Conservation (phyloP, 331 rosid genomes). For the Acacia pycnantha region DNA sequence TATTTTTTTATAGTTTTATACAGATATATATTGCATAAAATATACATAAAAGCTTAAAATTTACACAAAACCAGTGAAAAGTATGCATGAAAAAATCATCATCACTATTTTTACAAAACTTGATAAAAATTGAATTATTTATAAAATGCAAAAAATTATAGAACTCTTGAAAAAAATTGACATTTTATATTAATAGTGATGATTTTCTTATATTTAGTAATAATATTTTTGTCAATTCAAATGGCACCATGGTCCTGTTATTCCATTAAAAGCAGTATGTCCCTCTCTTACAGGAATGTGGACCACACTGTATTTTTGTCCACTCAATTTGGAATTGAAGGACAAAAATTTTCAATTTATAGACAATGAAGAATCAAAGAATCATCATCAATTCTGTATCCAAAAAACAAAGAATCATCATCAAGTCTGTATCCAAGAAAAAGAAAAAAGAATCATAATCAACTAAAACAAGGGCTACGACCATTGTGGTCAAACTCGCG, state of each 20-base stretch:
- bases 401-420: background rate
- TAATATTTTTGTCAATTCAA: background rate
- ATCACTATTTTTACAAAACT: background rate
- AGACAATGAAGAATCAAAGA: background rate
- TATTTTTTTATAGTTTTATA: too few species aligned
- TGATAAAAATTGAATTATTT: background rate
- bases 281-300: conserved; percentile 19
- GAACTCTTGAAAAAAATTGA: background rate
- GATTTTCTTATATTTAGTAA: background rate
- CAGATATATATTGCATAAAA: background rate
- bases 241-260: conserved; percentile 36
- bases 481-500: too few species aligned
- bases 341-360: background rate
- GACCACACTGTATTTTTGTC: conserved; percentile 27
- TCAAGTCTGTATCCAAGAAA: background rate
- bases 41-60: background rate
- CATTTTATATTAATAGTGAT: background rate
- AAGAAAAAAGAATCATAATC: too few species aligned
- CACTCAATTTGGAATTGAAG: background rate
- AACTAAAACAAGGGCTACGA: background rate
- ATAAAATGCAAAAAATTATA: background rate
- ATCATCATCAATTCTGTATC: background rate
- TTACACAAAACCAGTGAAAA: background rate
- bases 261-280: conserved; percentile 37
- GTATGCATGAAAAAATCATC: background rate